Evolutionary conservation across 768 basidiomycete species (phyloP), one percentile per base, ranked within the genome.

Genomic region (Naganishia randhawae): DNA sequence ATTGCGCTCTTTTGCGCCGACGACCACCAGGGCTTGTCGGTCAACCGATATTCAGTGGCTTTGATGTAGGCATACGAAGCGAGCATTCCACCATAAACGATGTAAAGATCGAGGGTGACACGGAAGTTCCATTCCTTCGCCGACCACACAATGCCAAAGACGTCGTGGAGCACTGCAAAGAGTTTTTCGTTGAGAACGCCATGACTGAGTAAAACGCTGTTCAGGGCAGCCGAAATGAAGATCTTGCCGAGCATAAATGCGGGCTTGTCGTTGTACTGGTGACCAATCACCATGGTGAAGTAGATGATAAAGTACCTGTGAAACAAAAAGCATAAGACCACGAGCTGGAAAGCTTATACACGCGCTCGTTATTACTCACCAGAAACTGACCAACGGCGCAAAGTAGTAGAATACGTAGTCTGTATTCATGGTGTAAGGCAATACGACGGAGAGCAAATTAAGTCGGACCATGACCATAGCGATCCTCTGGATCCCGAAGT

Each of bases 341-440:
- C 19, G 19, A 22, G 19, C 29, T 19, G 5, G 45, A 50, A 13
- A 17, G 9, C 10, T 16, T 32, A 33, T 17, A 10, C 19, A 31
- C 25, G n/a, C 25, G 32, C 3, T 25, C 37, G 13, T 29, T 16
- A 17, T 14, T 52, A 41, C 57, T 61, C 39, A 61, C 73, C 81
- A 93, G 85, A 89, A 85, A 27, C 91, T 89, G 32, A 93, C 91
- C 73, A 95, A 83, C 9, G 92, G 92, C 11, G 91, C 85, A 74
- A 92, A 93, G 81, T 93, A 95, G 80, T 93, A 93, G 54, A 86
- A 90, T 71, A 92, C 85, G 80, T 93, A 96, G 78, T 91, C 85
- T 67, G 91, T 92, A 82, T 93, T 86, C 92, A 95, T 93, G 50
- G 87, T 85, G 81, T 94, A 96, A 9, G 89, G 88, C 53, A 96